Evolutionary conservation across 306 rosid species (phyloP), one percentile per base, ranked within the genome.

Genomic region (Trichosanthes cucumerina): DNA sequence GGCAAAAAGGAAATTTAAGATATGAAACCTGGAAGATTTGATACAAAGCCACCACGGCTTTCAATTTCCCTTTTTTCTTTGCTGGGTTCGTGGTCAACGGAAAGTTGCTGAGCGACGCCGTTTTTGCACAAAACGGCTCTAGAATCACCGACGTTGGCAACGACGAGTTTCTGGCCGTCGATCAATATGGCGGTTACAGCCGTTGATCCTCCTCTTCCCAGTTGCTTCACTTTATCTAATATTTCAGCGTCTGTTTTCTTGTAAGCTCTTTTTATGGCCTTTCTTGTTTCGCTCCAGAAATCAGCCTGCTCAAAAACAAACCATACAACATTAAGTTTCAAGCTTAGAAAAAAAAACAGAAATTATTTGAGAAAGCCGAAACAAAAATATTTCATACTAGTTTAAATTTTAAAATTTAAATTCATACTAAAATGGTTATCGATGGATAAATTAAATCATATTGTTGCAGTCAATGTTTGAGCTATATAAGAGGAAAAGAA

Each of bases 191-290:
- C 95, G 57, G 92, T 90, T n/a, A 88, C 95, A 0, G 95, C 92
- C 14, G 95, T 90, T 36, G 95, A 90, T 44, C 95, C 95, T 81
- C 95, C 95, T 82, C 83, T 73, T 23, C 95, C 95, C 78, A 90
- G 80, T 12, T 63, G 80, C 52, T 76, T 75, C 38, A 84, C 79
- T 83, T 87, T 69, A 41, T 85, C 85, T 87, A 90, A 77, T 82
- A 88, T 90, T 34, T 87, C 88, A 10, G 87, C 80, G 57, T 90
- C 95, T 33, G 92, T 90, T 74, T 72, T 84, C 52, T 62, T 54
- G 36, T 88, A 90, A 44, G 92, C 89, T 77, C 81, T 88, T 80
- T 79, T 88, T 36, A 90, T 84, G 8, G 95, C 89, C 2, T 1
- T 77, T 81, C 83, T 72, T 60, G 90, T 76, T 6, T 85, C 88